Evolutionary conservation across 495 filamentous ascomycete genomes (phyloP), one percentile per base, ranked within the genome.

Genomic region (Aspergillus nidulans): DNA sequence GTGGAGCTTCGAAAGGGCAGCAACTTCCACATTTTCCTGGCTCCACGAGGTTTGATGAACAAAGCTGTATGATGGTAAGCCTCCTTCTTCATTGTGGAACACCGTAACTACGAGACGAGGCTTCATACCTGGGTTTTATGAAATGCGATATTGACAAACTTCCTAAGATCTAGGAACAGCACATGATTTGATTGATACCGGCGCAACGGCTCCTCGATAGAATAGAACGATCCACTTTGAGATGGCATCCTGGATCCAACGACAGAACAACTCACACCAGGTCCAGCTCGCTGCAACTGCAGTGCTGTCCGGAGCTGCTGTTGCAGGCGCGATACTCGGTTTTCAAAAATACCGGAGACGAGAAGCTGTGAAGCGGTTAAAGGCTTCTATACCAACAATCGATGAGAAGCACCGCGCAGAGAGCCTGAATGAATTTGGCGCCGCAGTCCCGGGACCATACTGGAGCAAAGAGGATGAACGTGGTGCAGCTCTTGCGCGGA

Each of bases 221-320:
- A 25, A 24, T 24, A 19, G 24, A 16, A 30, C 21, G 23, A 19
- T 18, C 9, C 19, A 21, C 18, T 13, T 25, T 36, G 44, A 62
- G 49, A 85, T 85, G 81, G 72, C 81, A 16, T 78, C 78, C 21
- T 85, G 80, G 81, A 58, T 86, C 54, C 73, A 79, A 53, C 73
- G 79, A 26, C 71, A 80, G 34, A 72, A 74, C 56, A 71, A 71
- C 38, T 78, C 79, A 16, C 78, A 81, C 40, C 70, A 76, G 57
- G 75, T 77, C 3, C 91, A 92, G 69, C 78, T 96, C 46, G 84
- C 82, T 19, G 83, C 87, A 15, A 90, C 89, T 0, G 90, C 90
- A 5, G 72, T 91, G 6, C 71, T 89, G 5, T 92, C 89, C 0
- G 89, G 88, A 20, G 82, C 83, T 32, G 80, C 88, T 25, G 88